Evolutionary conservation across 2,329 filamentous ascomycete species (phyloP).

Genomic region (Niveomyces coronatus): DNA sequence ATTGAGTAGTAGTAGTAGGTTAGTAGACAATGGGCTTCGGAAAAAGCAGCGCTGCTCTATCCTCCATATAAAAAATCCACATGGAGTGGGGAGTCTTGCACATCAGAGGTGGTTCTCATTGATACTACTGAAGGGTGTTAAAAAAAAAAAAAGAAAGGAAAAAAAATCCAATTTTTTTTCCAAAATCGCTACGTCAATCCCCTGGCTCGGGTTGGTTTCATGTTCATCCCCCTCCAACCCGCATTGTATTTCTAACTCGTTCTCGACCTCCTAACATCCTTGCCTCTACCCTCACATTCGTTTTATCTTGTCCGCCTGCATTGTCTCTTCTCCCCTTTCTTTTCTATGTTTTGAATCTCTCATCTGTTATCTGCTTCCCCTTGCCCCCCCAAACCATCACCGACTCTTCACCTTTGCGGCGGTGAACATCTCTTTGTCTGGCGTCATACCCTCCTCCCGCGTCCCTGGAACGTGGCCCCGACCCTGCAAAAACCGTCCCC

Average conservation of each 20-base stretch:
- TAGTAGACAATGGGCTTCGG: no score
- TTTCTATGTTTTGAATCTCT: conserved; percentile 11
- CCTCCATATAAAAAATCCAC: no score
- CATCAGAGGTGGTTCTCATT: no score
- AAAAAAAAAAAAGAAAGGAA: neutral
- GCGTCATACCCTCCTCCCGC: conserved; percentile 7
- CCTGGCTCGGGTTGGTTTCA: conserved; percentile 8
- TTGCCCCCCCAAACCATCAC: conserved; percentile 9
- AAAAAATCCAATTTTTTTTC: neutral
- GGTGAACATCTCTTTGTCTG: no score
- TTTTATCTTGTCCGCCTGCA: conserved; percentile 5
- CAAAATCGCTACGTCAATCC: conserved; percentile 1
- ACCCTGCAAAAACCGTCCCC: no score
- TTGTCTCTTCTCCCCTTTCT: conserved; percentile 14
- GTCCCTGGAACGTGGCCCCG: neutral
- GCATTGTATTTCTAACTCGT: conserved; percentile 6
- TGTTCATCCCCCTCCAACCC: conserved; percentile 4
- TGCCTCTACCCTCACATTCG: conserved; percentile 6
- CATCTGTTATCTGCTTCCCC: conserved; percentile 12
- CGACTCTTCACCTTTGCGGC: conserved; percentile 16
- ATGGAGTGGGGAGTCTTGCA: no score
- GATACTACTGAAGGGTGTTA: neutral
- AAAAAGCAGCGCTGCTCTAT: no score
- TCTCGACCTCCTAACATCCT: conserved; percentile 3
- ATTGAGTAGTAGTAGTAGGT: no score